A percentile compares a stretch with the other conserved stretches of the same genome.
Conservation (phyloP, 2,329 filamentous ascomycete genomes). For the Aspergillus puulaauensis region DNA sequence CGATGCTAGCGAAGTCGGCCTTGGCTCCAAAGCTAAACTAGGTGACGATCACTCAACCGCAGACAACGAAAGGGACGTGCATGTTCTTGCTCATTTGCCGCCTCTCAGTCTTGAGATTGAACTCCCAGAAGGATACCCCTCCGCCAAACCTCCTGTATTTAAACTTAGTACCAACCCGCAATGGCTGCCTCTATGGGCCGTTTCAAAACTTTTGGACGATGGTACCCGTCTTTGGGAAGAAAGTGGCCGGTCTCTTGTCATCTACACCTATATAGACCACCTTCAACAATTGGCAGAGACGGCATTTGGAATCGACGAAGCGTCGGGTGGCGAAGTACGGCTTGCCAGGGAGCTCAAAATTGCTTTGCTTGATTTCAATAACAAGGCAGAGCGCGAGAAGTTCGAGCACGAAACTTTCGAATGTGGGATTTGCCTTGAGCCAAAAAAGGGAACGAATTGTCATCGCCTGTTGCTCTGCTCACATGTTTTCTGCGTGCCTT, state of each 20-base stretch:
- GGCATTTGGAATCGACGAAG: constrained; percentile 51
- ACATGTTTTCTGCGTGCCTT: constrained; percentile 89
- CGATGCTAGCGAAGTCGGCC: constrained; percentile 25
- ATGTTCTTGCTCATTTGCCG: constrained; percentile 56
- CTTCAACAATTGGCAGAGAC: constrained; percentile 59
- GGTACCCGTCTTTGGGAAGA: constrained; percentile 59
- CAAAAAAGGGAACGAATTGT: constrained; percentile 81
- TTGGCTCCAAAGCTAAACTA: constrained; percentile 23
- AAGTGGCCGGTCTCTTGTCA: constrained; percentile 55
- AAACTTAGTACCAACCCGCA: constrained; percentile 48
- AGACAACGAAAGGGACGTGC: constrained; percentile 36
- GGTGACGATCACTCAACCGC: constrained; percentile 19
- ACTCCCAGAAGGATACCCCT: constrained; percentile 58
- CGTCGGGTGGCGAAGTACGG: constrained; percentile 42
- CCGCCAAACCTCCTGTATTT: constrained; percentile 50
- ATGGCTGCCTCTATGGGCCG: constrained; percentile 53
- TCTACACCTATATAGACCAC: constrained; percentile 61
- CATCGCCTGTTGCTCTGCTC: constrained; percentile 79
- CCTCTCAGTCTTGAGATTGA: constrained; percentile 54
- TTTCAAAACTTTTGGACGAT: constrained; percentile 48
- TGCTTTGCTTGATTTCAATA: constrained; percentile 74
- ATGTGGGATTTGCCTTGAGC: constrained; percentile 86
- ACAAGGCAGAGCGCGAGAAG: constrained; percentile 67
- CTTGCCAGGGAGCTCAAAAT: constrained; percentile 59
- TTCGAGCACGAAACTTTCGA: constrained; percentile 86